Evolutionary conservation across 192 early-diverging fungal genomes (phyloP), one percentile per base, ranked within the genome.

Genomic region (Ambispora gerdemannii): DNA sequence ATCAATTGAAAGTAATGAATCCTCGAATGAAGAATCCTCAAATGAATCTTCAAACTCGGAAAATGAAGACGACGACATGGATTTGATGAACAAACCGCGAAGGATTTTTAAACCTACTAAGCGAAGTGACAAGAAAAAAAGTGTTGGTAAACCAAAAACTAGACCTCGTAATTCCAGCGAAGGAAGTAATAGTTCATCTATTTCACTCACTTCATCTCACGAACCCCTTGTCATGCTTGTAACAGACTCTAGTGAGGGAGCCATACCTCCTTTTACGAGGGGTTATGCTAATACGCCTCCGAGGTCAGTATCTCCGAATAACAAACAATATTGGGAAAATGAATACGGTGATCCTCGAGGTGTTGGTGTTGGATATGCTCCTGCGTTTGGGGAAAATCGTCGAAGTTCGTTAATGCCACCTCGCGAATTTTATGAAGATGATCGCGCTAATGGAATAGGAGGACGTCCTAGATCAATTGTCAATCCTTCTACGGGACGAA

Each of bases 61-160:
- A 0, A 31, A 50, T 0, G 50, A 67, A 3, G 50, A 67, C 34
- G 50, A 53, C 4, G 3, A 4, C 20, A 20, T n/a, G 4, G 20
- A 53, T 33, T 25, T 58, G 35, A 47, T 50, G 28, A 70, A 70
- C 4, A 56, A 31, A 27, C 32, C 68, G n/a, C 13, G 34, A 36
- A 70, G 50, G 15, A 56, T 70, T 33, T 70, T 70, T 30, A 70
- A 70, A 30, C 68, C 68, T 19, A 70, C 68, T 28, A 70, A 70
- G 30, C 28, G 28, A 49, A 70, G 34, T 6, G 55, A 70, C 15
- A 52, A 56, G 36, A 4, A 17, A 36, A 70, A 60, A 27, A 43
- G 24, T 15, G 19, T 27, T 3, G 32, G 31, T 15, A 58, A 27
- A 24, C 38, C n/a, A 31, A 24, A 15, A 53, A 10, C 22, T 33